These are phyloP conservation scores for Neurospora crassa DNA, from an alignment of 2,329 filamentous ascomycete species.

Conservation along the genomic window DNA sequence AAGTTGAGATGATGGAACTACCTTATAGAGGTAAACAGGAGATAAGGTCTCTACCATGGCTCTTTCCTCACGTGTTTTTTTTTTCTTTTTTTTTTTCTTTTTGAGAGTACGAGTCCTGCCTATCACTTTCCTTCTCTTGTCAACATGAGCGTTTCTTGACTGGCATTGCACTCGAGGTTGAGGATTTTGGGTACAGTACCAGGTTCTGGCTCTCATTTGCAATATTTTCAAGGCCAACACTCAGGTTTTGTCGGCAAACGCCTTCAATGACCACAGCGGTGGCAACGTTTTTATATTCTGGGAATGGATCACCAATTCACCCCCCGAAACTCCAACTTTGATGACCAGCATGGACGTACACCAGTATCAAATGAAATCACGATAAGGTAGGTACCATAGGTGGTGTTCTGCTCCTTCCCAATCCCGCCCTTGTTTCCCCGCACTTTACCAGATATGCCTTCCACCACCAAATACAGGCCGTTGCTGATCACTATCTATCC, in stretches of 20 bases:
- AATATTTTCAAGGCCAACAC: background rate
- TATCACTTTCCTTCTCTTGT: background rate
- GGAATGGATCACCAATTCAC: background rate
- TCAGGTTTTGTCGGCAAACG: background rate
- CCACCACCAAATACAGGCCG: background rate
- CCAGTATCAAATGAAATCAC: background rate
- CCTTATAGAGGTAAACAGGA: too few species aligned
- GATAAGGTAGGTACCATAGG: background rate
- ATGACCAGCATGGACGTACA: too few species aligned
- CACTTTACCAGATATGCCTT: background rate
- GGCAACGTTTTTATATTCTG: background rate
- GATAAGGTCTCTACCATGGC: background rate
- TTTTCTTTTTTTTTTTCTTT: too few species aligned
- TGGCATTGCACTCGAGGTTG: background rate
- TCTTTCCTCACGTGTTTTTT: background rate
- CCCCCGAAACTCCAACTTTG: too few species aligned
- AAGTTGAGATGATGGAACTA: background rate
- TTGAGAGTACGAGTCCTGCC: background rate
- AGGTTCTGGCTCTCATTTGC: background rate
- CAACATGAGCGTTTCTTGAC: background rate
- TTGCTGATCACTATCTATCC: background rate
- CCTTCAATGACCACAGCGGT: background rate
- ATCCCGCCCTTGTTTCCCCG: background rate
- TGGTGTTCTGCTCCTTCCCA: background rate
- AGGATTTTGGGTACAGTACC: background rate